Evolutionary conservation across 192 early-diverging fungal genomes (phyloP).

Genomic region (Mortierella antarctica): DNA sequence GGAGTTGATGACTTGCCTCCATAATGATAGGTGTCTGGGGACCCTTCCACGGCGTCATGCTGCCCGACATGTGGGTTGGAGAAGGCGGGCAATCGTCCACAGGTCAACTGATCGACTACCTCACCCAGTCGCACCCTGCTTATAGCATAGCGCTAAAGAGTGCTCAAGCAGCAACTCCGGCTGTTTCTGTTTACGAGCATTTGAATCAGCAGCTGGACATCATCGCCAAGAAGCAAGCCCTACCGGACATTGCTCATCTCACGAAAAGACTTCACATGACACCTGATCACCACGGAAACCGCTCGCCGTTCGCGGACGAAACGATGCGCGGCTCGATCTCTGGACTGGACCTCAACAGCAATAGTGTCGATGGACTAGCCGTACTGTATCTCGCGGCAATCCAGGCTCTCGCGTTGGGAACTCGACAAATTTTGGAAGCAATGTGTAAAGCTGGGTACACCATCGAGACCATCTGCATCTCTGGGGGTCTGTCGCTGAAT

Average conservation of each 20-base stretch:
- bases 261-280: constrained; percentile 68
- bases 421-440: constrained; percentile 69
- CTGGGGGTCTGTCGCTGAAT: constrained; percentile 75
- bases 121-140: constrained; percentile 69
- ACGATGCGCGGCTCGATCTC: constrained; percentile 65
- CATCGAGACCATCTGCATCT: constrained; percentile 68
- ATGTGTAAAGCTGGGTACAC: constrained; percentile 59
- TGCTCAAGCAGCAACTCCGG: constrained; percentile 8
- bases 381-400: constrained; percentile 67
- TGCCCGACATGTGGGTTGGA: constrained; percentile 65
- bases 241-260: constrained; percentile 42
- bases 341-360: constrained; percentile 64
- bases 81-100: constrained; percentile 85
- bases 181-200: constrained; percentile 56
- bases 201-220: constrained; percentile 60
- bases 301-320: constrained; percentile 77
- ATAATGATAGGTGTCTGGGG: constrained; percentile 57
- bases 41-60: constrained; percentile 69
- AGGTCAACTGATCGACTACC: constrained; percentile 72
- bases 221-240: constrained; percentile 29
- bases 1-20: background rate
- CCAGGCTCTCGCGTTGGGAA: constrained; percentile 72
- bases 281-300: constrained; percentile 85
- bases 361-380: constrained; percentile 61
- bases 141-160: constrained; percentile 46